These are phyloP conservation scores for Vitis cinerea DNA, from an alignment of 164 flowering plant species.

Conservation along the genomic window DNA sequence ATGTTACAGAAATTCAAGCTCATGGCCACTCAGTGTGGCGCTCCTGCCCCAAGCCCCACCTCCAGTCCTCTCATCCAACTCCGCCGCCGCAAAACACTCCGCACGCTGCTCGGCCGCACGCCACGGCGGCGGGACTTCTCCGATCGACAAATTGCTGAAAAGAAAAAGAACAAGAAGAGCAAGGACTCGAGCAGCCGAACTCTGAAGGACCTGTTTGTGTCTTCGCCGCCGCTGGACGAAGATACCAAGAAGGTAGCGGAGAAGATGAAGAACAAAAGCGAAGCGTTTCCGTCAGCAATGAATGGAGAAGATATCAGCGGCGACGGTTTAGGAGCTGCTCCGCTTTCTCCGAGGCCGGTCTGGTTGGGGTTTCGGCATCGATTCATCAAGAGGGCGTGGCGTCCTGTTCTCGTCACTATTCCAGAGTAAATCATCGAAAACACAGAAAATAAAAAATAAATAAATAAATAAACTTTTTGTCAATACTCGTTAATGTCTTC, in stretches of 20 bases:
- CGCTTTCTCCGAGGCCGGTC: conserved; percentile 16
- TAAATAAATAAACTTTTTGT: too few relatives aligned
- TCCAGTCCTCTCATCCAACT: conserved; percentile 40
- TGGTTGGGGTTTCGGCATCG: conserved; percentile 57
- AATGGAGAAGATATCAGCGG: too few relatives aligned
- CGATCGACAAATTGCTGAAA: neutral
- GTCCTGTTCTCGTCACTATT: conserved; percentile 60
- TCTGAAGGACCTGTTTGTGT: conserved; percentile 12
- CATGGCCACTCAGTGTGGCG: conserved; percentile 43
- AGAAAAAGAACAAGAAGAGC: neutral
- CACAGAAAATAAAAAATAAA: too few relatives aligned
- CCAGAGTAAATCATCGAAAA: conserved; percentile 26
- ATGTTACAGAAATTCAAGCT: conserved; percentile 44
- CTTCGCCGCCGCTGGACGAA: neutral
- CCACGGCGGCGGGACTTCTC: neutral
- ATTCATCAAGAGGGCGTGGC: conserved; percentile 60
- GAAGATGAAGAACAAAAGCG: neutral
- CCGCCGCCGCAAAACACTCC: conserved; percentile 32
- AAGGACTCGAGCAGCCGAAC: neutral
- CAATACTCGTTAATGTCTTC: too few relatives aligned
- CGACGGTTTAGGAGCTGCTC: neutral
- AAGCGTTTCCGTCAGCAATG: neutral
- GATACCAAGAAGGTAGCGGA: neutral
- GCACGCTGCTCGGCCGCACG: conserved; percentile 26
- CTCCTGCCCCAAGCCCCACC: conserved; percentile 30